Evolutionary conservation across 2,329 filamentous ascomycete species (phyloP).

Genomic region (Colletotrichum paranaense): DNA sequence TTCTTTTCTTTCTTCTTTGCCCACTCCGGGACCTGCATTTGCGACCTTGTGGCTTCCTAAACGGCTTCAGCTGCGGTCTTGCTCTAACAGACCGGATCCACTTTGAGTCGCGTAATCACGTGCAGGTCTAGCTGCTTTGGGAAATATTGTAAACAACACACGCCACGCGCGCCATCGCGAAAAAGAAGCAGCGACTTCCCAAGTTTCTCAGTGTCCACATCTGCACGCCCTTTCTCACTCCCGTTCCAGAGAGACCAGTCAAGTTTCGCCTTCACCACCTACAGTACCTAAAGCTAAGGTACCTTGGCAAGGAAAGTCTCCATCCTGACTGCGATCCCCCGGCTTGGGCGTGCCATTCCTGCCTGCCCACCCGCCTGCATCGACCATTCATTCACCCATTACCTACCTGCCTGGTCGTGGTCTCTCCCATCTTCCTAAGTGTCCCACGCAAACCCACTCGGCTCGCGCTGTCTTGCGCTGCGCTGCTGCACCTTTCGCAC

Average conservation of each 20-base stretch:
- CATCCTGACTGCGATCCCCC: conserved; percentile 29
- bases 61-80: conserved; percentile 2
- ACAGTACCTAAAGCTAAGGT: too few species aligned
- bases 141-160: conserved; percentile 37
- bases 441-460: conserved; percentile 8
- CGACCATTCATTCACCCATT: conserved; percentile 5
- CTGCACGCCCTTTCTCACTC: conserved; percentile 3
- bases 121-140: conserved; percentile 16
- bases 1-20: too few species aligned
- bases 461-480: conserved; percentile 15
- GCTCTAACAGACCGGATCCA: conserved; percentile 2
- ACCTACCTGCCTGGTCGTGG: background rate
- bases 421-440: background rate
- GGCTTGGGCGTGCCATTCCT: conserved; percentile 20
- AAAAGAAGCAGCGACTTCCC: conserved; percentile 1
- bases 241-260: conserved; percentile 27
- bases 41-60: conserved; percentile 12
- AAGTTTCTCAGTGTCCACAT: conserved; percentile 9
- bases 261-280: conserved; percentile 2
- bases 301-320: conserved; percentile 3
- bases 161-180: conserved; percentile 35
- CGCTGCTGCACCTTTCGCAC: conserved; percentile 23
- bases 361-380: conserved; percentile 17
- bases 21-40: conserved; percentile 26
- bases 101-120: conserved; percentile 32